Conservation (phyloP, 129 eudicot genomes). For the Pseudognaphalium luteoalbum region DNA sequence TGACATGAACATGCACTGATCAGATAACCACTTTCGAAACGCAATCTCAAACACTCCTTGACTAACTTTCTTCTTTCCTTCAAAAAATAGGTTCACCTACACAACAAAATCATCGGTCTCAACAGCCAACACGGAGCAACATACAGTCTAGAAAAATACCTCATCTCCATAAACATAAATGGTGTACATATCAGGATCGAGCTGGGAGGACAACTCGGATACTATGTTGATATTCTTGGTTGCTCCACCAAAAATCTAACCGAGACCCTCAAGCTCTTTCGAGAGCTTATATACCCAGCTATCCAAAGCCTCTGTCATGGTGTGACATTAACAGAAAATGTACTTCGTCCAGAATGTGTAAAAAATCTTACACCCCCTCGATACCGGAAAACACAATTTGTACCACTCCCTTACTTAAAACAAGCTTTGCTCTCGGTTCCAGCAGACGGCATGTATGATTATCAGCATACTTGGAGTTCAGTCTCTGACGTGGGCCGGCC, state of each 20-base stretch:
- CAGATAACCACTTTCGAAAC: no score
- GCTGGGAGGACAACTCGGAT: slow-evolving; percentile 76
- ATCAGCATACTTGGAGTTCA: slow-evolving; percentile 88
- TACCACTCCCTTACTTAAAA: slow-evolving; percentile 56
- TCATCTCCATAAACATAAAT: slow-evolving; percentile 63
- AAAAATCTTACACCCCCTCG: slow-evolving; percentile 73
- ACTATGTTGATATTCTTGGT: slow-evolving; percentile 70
- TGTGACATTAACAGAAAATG: slow-evolving; percentile 56
- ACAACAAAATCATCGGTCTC: slow-evolving; percentile 63
- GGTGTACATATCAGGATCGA: slow-evolving; percentile 75
- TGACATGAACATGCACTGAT: no score
- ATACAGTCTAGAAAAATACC: slow-evolving; percentile 71
- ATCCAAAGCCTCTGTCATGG: slow-evolving; percentile 76
- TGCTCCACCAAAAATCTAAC: slow-evolving; percentile 82
- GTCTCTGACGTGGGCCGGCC: slow-evolving; percentile 58
- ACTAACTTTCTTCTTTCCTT: slow-evolving; percentile 18
- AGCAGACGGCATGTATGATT: slow-evolving; percentile 87
- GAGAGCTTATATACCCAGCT: slow-evolving; percentile 76
- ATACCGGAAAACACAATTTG: slow-evolving; percentile 67
- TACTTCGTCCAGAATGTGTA: slow-evolving; percentile 84
- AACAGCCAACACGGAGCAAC: slow-evolving; percentile 86
- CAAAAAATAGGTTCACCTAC: slow-evolving; percentile 68
- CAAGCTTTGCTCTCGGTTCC: slow-evolving; percentile 88
- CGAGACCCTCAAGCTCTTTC: slow-evolving; percentile 71
- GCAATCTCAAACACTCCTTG: not conserved